Percentiles rank a stretch among this genome's conserved stretches.
Conservation (phyloP, 2,329 filamentous ascomycete genomes). For the Alternaria conjuncta region DNA sequence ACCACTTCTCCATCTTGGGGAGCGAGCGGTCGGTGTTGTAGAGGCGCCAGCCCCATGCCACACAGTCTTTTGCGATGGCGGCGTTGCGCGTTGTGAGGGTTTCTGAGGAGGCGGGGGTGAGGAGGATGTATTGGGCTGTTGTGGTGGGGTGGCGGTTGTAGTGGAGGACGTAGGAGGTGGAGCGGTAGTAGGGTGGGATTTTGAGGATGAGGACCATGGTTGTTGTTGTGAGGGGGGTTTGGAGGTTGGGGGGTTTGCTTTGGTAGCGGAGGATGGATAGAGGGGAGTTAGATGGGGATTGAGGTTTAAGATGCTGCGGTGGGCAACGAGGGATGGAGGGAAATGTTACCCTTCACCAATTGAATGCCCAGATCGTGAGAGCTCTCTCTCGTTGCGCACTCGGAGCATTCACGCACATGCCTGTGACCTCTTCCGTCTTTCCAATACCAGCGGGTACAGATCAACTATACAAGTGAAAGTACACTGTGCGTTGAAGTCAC, state of each 20-base stretch:
- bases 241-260: not conserved
- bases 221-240: not conserved
- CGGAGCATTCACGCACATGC: not conserved
- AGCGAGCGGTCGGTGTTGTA: not conserved
- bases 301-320: not conserved
- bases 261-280: not conserved
- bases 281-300: not conserved
- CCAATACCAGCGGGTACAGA: not conserved
- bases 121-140: slow-evolving; percentile 3
- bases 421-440: not conserved
- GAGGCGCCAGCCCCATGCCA: slow-evolving; percentile 5
- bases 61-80: slow-evolving; percentile 2
- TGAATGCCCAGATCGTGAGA: not conserved
- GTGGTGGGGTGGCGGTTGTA: not conserved
- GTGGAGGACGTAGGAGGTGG: not conserved
- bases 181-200: slow-evolving; percentile 4
- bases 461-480: not conserved
- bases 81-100: not conserved
- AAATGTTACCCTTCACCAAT: not conserved
- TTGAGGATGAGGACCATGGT: not conserved
- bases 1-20: not conserved
- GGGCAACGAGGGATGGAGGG: not conserved
- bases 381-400: not conserved
- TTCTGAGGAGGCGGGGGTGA: not conserved
- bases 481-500: not conserved